Evolutionary conservation across 169 alveolate genomes (phyloP), one percentile per base, ranked within the genome.

Genomic region (Babesia ovata): DNA sequence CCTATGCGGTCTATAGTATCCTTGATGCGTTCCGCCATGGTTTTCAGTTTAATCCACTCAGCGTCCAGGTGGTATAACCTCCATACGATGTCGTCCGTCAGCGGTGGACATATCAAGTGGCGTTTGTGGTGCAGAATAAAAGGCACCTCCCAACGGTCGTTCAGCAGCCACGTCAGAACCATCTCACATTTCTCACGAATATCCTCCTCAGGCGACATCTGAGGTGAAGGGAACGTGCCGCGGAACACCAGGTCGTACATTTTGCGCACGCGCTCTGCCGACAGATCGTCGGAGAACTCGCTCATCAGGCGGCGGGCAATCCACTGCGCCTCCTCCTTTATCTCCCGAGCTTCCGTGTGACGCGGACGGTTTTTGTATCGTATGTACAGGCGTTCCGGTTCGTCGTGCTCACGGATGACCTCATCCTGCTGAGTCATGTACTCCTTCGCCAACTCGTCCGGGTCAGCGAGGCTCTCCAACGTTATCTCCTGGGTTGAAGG

Each of bases 31-130:
- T 63, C 67, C 2, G 85, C 60, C 44, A 63, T 21, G 1, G 29
- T 33, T 33, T 70, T 82, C 24, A 82, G 66, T 48, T 74, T 71
- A 29, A 50, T 22, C 89, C 89, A 82, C 58, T 82, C 89, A 10
- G 69, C 62, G 60, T 92, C 95, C 4, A 92, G 73, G 67, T 92
- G 93, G 76, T 79, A 90, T 26, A 85, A 71, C 59, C 91, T 79
- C 95, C 95, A 92, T 4, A 92, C 69, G 60, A 92, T 89, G 22
- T 75, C 86, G 52, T 85, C 91, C 49, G 88, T 87, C 24, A 92
- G 82, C 17, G 94, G 94, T 6, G 95, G 95, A 57, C 85, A 86
- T 26, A 92, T 60, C 7, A 92, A 71, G 53, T 86, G 93, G 4
- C 88, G 76, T 75, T 90, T 87, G 62, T 92, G 94, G 82, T 85